phyloP scores from a whole-genome alignment of 2,329 filamentous ascomycete species.

The Alternaria sp. region DNA sequence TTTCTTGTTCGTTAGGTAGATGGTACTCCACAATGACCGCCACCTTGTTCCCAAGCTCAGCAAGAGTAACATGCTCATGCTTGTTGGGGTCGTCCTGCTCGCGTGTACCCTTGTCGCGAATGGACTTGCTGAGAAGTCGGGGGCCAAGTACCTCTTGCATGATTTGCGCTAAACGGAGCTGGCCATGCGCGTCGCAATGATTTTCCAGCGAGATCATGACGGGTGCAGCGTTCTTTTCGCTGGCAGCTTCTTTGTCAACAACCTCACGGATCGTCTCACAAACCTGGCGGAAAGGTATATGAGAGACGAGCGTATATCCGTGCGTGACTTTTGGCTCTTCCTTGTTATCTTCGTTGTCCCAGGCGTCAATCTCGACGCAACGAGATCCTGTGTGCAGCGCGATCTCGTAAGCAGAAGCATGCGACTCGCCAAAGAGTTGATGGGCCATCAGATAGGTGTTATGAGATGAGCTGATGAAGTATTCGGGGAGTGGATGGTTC shows the following conservation, averaged over 20 bases:
- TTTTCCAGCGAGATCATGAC: slow-evolving; percentile 73
- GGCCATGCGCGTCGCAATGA: slow-evolving; percentile 68
- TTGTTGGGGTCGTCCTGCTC: slow-evolving; percentile 61
- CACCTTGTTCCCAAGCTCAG: slow-evolving; percentile 69
- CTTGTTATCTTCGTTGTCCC: slow-evolving; percentile 68
- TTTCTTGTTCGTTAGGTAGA: slow-evolving; percentile 61
- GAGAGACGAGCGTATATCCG: slow-evolving; percentile 72
- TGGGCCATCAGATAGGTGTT: slow-evolving; percentile 77
- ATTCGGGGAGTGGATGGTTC: slow-evolving; percentile 70
- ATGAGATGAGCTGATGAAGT: slow-evolving; percentile 76
- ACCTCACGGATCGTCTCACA: slow-evolving; percentile 72
- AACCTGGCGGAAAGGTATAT: slow-evolving; percentile 70
- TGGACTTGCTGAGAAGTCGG: slow-evolving; percentile 65
- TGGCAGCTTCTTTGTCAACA: slow-evolving; percentile 65
- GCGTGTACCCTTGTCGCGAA: slow-evolving; percentile 64
- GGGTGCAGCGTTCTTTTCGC: slow-evolving; percentile 62
- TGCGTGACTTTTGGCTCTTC: slow-evolving; percentile 75
- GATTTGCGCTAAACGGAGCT: slow-evolving; percentile 68
- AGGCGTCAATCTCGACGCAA: slow-evolving; percentile 78
- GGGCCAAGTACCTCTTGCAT: slow-evolving; percentile 71
- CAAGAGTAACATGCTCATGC: slow-evolving; percentile 64
- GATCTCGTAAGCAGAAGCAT: slow-evolving; percentile 69
- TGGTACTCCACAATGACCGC: slow-evolving; percentile 74
- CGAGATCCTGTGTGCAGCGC: slow-evolving; percentile 69
- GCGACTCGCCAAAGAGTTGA: slow-evolving; percentile 71